Conservation (phyloP, 2,329 filamentous ascomycete species). For the Curvularia hawaiiensis region DNA sequence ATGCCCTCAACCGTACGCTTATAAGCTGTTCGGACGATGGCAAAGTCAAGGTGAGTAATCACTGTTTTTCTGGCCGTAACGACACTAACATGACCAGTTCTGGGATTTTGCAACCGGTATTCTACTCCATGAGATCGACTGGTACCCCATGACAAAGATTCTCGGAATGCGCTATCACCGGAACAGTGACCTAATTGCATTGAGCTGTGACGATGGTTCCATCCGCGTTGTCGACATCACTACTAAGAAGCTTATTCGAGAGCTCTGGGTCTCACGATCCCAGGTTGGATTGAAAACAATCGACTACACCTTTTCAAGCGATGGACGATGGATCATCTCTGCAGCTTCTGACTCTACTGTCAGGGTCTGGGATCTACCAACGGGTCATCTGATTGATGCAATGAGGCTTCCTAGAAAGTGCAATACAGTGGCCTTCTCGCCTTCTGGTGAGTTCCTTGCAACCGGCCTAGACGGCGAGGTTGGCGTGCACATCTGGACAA, state of each 20-base stretch:
- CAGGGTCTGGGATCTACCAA: conserved; percentile 93
- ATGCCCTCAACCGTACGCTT: conserved; percentile 84
- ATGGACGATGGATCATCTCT: conserved; percentile 92
- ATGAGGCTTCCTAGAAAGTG: conserved; percentile 81
- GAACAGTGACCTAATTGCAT: conserved; percentile 81
- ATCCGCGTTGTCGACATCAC: conserved; percentile 89
- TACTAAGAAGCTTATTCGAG: conserved; percentile 88
- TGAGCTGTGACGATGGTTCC: conserved; percentile 86
- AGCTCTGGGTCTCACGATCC: conserved; percentile 75
- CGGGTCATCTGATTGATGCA: conserved; percentile 91
- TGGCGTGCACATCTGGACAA: conserved; percentile 95
- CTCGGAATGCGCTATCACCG: conserved; percentile 80
- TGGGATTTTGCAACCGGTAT: conserved; percentile 92
- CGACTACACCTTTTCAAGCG: conserved; percentile 74
- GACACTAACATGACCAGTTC: conserved; percentile 59
- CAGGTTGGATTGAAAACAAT: conserved; percentile 39
- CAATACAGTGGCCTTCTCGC: conserved; percentile 84
- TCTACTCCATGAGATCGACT: conserved; percentile 80
- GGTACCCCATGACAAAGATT: conserved; percentile 77
- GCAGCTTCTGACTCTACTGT: conserved; percentile 80
- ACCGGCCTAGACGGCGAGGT: conserved; percentile 81
- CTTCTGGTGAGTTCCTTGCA: conserved; percentile 91
- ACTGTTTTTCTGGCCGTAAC: neutral
- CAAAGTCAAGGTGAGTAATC: conserved; percentile 71
- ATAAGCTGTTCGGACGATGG: conserved; percentile 90